phyloP scores from a whole-genome alignment of 306 rosid genomes.

The Pterocarpus macrocarpus region DNA sequence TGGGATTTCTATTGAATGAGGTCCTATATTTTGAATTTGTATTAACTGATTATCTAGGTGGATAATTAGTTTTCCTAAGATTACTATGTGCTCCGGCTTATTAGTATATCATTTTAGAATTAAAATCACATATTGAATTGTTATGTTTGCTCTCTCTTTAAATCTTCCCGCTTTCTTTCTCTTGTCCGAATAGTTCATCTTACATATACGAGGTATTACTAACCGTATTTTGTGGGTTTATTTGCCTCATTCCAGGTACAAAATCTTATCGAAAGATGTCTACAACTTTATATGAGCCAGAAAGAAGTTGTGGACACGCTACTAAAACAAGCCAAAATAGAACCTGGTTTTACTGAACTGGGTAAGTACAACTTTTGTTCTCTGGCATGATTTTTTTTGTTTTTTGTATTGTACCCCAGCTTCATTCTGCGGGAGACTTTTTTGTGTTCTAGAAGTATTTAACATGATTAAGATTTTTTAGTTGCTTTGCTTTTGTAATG shows the following conservation, averaged over 20 bases:
- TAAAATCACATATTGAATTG: neutral
- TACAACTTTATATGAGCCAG: conserved; percentile 90
- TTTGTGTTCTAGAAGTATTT: neutral
- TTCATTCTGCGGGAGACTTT: conserved; percentile 4
- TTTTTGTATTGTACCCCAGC: neutral
- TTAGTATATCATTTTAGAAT: conserved; percentile 1
- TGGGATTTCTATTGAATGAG: neutral
- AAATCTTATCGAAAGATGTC: conserved; percentile 90
- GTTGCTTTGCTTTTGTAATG: neutral
- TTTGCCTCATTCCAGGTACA: conserved; percentile 68
- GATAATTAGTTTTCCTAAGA: neutral
- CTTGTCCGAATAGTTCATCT: conserved; percentile 1
- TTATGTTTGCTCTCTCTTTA: neutral
- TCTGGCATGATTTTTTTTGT: neutral
- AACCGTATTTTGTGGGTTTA: conserved; percentile 13
- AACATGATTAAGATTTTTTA: neutral
- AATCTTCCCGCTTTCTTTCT: neutral
- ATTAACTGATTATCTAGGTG: neutral
- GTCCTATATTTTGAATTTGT: conserved; percentile 1
- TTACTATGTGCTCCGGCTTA: neutral
- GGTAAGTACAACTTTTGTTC: conserved; percentile 58
- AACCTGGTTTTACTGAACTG: conserved; percentile 92
- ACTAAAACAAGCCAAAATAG: conserved; percentile 80
- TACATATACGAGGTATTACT: neutral
- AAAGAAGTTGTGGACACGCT: conserved; percentile 83